phyloP scores from a whole-genome alignment of 805 yeast genomes.

The Nakazawaea ishiwadae region DNA sequence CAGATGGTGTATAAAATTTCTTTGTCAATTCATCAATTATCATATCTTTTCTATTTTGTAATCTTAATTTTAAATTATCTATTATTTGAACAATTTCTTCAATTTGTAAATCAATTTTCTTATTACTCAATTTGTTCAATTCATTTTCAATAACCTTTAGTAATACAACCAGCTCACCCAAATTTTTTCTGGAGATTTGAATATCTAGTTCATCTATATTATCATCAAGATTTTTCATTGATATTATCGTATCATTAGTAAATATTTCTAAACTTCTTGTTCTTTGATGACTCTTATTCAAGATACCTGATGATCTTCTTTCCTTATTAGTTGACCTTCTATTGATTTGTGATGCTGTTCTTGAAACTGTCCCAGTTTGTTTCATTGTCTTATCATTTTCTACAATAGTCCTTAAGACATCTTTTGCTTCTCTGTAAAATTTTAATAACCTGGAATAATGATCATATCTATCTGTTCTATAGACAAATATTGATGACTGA shows the following conservation, averaged over 20 bases:
- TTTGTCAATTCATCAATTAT: slow-evolving; percentile 7
- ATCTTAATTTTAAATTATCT: slow-evolving; percentile 15
- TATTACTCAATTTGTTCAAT: slow-evolving; percentile 18
- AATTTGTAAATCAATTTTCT: slow-evolving; percentile 15
- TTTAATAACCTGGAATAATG: slow-evolving; percentile 51
- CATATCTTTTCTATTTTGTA: slow-evolving; percentile 11
- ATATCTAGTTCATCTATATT: slow-evolving; percentile 67
- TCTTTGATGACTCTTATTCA: slow-evolving; percentile 50
- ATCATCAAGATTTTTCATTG: slow-evolving; percentile 51
- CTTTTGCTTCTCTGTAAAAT: slow-evolving; percentile 56
- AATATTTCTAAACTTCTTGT: slow-evolving; percentile 44
- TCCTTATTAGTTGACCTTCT: slow-evolving; percentile 21
- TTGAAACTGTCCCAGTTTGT: slow-evolving; percentile 21
- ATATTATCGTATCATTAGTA: slow-evolving; percentile 15
- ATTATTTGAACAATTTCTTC: slow-evolving; percentile 33
- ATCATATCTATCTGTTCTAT: slow-evolving; percentile 56
- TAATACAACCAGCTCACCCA: slow-evolving; percentile 34
- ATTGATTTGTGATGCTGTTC: slow-evolving; percentile 2
- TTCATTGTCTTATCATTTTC: slow-evolving; percentile 40
- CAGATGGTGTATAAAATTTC: neutral
- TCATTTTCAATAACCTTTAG: slow-evolving; percentile 14
- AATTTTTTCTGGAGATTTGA: slow-evolving; percentile 56
- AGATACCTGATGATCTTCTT: slow-evolving; percentile 17
- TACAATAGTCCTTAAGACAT: slow-evolving; percentile 52
- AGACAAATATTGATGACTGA: slow-evolving; percentile 37